Evolutionary conservation across 2,329 filamentous ascomycete genomes (phyloP).

Genomic region (Colletotrichum sp.): DNA sequence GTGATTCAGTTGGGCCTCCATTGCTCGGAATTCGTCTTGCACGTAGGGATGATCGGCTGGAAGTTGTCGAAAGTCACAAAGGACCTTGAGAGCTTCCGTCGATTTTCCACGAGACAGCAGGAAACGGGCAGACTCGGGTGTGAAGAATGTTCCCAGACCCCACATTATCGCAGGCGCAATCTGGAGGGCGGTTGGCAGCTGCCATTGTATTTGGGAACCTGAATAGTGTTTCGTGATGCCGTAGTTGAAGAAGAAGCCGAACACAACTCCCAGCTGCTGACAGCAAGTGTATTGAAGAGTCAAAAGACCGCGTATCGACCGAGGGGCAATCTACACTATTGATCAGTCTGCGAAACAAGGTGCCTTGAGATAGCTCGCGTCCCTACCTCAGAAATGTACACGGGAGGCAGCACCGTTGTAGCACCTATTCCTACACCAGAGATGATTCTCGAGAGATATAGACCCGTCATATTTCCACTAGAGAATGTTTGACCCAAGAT

Average conservation of each 20-base stretch:
- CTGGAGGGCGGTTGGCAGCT: constrained; percentile 30
- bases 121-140: constrained; percentile 29
- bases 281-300: constrained; percentile 37
- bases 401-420: constrained; percentile 29
- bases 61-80: constrained; percentile 27
- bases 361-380: too few species aligned
- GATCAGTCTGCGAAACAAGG: not conserved
- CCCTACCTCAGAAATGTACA: constrained; percentile 31
- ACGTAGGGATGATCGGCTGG: constrained; percentile 32
- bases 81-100: constrained; percentile 20
- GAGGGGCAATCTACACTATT: constrained; percentile 24
- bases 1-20: constrained; percentile 34
- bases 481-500: constrained; percentile 34
- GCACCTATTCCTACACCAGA: constrained; percentile 30
- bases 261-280: constrained; percentile 35
- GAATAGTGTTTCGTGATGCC: constrained; percentile 33
- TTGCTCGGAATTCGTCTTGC: constrained; percentile 28
- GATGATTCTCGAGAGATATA: constrained; percentile 30
- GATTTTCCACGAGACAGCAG: constrained; percentile 26
- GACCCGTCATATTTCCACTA: constrained; percentile 26
- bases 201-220: constrained; percentile 28
- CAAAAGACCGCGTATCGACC: constrained; percentile 33
- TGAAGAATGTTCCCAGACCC: constrained; percentile 28
- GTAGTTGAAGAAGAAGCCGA: constrained; percentile 41
- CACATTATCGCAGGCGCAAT: constrained; percentile 28